Evolutionary conservation across 2,329 filamentous ascomycete genomes (phyloP).

Genomic region (Monosporascus sp.): DNA sequence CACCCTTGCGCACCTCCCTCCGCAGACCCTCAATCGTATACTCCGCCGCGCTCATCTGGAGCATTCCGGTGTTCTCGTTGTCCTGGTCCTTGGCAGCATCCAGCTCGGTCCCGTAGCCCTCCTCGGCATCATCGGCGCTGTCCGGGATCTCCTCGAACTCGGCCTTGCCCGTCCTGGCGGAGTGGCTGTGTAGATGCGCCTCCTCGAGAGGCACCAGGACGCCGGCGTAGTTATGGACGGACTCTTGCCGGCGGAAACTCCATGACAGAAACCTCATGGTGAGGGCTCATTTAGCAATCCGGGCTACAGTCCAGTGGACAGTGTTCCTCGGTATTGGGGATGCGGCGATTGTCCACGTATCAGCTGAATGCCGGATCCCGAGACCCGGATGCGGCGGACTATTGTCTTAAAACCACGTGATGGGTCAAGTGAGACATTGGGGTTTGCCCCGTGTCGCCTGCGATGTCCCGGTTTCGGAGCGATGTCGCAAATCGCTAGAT

Average conservation of each 20-base stretch:
- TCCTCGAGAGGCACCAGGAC: conserved; percentile 50
- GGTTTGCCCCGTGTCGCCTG: too few species aligned
- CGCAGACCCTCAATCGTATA: conserved; percentile 67
- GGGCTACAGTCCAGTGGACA: too few species aligned
- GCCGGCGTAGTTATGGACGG: conserved; percentile 44
- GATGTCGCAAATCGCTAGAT: too few species aligned
- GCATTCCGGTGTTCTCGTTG: conserved; percentile 42
- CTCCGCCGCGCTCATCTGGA: conserved; percentile 48
- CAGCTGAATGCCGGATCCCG: neutral
- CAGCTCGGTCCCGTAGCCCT: conserved; percentile 18
- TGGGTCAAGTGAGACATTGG: neutral
- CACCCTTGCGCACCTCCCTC: conserved; percentile 58
- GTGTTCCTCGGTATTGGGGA: neutral
- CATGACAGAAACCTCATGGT: conserved; percentile 13
- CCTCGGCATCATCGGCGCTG: conserved; percentile 26
- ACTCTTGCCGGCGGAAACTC: conserved; percentile 31
- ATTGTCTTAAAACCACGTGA: neutral
- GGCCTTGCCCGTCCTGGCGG: conserved; percentile 39
- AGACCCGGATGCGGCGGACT: neutral
- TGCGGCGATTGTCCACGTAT: neutral
- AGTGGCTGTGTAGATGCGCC: conserved; percentile 51
- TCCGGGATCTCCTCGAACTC: conserved; percentile 39
- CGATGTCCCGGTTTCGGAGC: too few species aligned
- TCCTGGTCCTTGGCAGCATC: conserved; percentile 26
- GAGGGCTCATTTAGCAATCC: neutral